These are phyloP conservation scores for Umbelopsis sp. DNA, from an alignment of 192 early-diverging fungal genomes.

Conservation along the genomic window DNA sequence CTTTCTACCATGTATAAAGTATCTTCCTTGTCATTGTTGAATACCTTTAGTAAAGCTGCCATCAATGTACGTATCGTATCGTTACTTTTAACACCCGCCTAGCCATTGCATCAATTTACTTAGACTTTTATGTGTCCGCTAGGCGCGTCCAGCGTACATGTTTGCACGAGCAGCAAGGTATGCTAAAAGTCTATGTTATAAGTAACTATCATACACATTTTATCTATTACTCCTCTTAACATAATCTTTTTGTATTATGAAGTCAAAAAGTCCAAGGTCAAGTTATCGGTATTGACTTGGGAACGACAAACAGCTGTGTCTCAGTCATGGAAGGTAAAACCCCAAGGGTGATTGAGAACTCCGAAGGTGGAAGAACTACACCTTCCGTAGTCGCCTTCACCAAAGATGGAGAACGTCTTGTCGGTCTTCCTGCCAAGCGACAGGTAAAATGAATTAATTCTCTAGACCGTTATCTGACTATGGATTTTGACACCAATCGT, in stretches of 20 bases:
- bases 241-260: not conserved
- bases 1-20: conserved; percentile 17
- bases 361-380: conserved; percentile 87
- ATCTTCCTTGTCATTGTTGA: not conserved
- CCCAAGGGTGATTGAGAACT: conserved; percentile 88
- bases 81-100: not conserved
- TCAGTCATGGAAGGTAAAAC: conserved; percentile 94
- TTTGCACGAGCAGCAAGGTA: conserved; percentile 11
- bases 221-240: too few relatives aligned
- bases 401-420: conserved; percentile 93
- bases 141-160: conserved; percentile 10
- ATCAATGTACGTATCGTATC: not conserved
- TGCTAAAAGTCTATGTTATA: not conserved
- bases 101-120: not conserved
- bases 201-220: not conserved
- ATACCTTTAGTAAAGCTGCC: not conserved
- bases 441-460: conserved; percentile 51
- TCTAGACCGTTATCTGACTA: not conserved
- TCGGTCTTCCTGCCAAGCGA: conserved; percentile 96
- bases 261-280: conserved; percentile 30
- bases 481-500: not conserved
- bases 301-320: conserved; percentile 95
- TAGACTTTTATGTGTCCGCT: not conserved
- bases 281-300: conserved; percentile 96
- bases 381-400: conserved; percentile 88